These are phyloP conservation scores for Tolypocladium album DNA, from an alignment of 2,329 filamentous ascomycete genomes.

Conservation along the genomic window DNA sequence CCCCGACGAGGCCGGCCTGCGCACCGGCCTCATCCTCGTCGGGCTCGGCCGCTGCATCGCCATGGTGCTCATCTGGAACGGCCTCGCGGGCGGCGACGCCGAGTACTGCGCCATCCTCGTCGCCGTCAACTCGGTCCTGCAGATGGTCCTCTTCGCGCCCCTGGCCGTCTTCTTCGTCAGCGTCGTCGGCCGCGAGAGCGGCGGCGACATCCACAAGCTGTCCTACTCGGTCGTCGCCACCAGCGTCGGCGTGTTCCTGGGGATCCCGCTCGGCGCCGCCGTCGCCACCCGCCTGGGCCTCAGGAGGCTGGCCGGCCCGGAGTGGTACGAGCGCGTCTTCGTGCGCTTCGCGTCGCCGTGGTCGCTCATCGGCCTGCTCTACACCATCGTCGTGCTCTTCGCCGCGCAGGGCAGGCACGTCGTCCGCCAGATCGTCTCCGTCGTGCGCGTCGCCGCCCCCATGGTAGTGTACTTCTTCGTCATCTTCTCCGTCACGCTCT, in stretches of 20 bases:
- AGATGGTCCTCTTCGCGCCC: slow-evolving; percentile 64
- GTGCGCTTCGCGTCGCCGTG: slow-evolving; percentile 59
- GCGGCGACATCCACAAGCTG: slow-evolving; percentile 15
- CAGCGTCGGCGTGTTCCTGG: slow-evolving; percentile 75
- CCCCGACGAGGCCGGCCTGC: slow-evolving; percentile 44
- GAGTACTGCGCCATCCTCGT: slow-evolving; percentile 80
- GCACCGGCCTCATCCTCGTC: slow-evolving; percentile 67
- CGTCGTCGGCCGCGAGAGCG: slow-evolving; percentile 46
- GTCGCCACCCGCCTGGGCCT: slow-evolving; percentile 62
- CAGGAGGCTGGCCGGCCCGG: slow-evolving; percentile 38
- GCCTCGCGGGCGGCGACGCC: slow-evolving; percentile 57
- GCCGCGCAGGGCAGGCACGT: slow-evolving; percentile 69
- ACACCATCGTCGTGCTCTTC: slow-evolving; percentile 80
- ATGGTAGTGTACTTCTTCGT: slow-evolving; percentile 70
- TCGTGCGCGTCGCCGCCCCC: slow-evolving; percentile 71
- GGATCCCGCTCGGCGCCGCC: slow-evolving; percentile 71
- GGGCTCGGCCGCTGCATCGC: slow-evolving; percentile 80
- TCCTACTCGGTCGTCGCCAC: slow-evolving; percentile 62
- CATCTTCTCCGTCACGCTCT: slow-evolving; percentile 62
- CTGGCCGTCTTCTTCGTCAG: slow-evolving; percentile 59
- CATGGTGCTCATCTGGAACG: slow-evolving; percentile 74
- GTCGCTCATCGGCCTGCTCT: slow-evolving; percentile 74
- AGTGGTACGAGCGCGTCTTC: slow-evolving; percentile 59
- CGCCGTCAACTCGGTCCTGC: slow-evolving; percentile 62
- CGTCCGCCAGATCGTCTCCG: slow-evolving; percentile 73